A percentile compares a stretch with the other conserved stretches of the same genome.
These are phyloP conservation scores for Cryptosporidium tyzzeri DNA, from an alignment of 169 alveolate species.

Conservation along the genomic window DNA sequence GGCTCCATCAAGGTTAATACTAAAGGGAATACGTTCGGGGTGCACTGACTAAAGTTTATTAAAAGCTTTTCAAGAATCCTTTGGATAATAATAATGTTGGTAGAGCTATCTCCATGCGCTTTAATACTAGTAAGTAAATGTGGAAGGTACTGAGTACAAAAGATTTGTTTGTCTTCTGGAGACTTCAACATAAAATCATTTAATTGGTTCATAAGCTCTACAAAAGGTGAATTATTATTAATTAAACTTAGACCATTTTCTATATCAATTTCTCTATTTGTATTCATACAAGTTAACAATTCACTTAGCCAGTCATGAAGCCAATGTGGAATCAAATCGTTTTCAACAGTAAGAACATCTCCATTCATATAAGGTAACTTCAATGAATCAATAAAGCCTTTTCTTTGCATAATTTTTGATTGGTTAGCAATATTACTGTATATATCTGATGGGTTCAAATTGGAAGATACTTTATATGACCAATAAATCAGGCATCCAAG, in stretches of 20 bases:
- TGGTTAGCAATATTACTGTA: background rate
- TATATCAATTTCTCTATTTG: slow-evolving; percentile 34
- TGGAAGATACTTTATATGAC: slow-evolving; percentile 56
- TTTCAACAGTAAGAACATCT: slow-evolving; percentile 27
- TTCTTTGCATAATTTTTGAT: slow-evolving; percentile 16
- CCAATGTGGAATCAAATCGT: slow-evolving; percentile 53
- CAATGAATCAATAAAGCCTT: slow-evolving; percentile 20
- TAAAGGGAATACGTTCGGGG: slow-evolving; percentile 52
- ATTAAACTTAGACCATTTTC: slow-evolving; percentile 53
- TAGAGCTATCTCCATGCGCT: slow-evolving; percentile 12
- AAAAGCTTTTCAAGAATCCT: slow-evolving; percentile 47
- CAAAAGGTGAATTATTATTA: slow-evolving; percentile 55
- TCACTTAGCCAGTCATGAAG: slow-evolving; percentile 58
- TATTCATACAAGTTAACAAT: slow-evolving; percentile 40
- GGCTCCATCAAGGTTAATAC: slow-evolving; percentile 41
- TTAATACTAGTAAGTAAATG: slow-evolving; percentile 45
- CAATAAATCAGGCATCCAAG: slow-evolving; percentile 66
- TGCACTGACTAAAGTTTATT: slow-evolving; percentile 34
- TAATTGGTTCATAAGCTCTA: slow-evolving; percentile 65
- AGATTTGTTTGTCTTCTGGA: slow-evolving; percentile 19
- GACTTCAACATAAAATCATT: slow-evolving; percentile 47
- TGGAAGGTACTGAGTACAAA: slow-evolving; percentile 67
- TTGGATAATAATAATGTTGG: slow-evolving; percentile 37
- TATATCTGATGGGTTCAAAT: background rate
- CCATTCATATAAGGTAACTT: slow-evolving; percentile 59